Base-by-base conservation (phyloP, 768 basidiomycete genomes). In the Hericium erinaceus region DNA sequence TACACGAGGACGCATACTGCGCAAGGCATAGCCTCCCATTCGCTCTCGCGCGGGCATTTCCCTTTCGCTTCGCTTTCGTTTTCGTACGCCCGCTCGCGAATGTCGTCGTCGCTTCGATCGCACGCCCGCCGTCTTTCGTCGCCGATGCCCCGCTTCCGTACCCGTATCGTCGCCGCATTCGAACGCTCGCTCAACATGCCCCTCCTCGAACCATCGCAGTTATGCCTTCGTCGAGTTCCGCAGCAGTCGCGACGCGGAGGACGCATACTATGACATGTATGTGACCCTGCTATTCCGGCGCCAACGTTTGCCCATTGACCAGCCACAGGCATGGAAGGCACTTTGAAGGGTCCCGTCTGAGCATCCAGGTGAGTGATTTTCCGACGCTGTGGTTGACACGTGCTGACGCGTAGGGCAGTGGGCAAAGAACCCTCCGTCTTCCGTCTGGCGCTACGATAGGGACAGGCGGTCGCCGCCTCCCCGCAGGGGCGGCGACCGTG, bases 171-270 rank as follows among this genome's bases (percentile, higher is more conserved):
- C 60, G 66, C 61, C 49, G 64, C 33, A 33, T 67, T 65, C 64
- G 61, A 63, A 56, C 77, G 69, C 74, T 75, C 80, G 78, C 83
- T 84, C 83, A 82, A 83, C 76, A 65, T 73, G 70, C 75, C 73
- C 64, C 64, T 64, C 61, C 64, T 68, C 72, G 49, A 69, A 68
- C 66, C 65, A 65, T 72, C 76, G 76, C 76, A 90, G 89, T 75
- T 92, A 89, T 71, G 89, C 89, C 57, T 92, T 92, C 70, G 83
- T 92, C 68, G 89, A 92, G 70, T 92, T 90, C 67, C 83, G 86
- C 68, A 82, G 81, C 65, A 77, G 79, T 51, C 82, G 85, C 44
- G 87, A 90, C 65, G 89, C 89, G 18, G 89, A 90, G 65, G 87
- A 89, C 62, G 88, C 89, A 28, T 90, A 89, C 70, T 82, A 87